phyloP scores from a whole-genome alignment of 257 asterid species.

The Voacanga thouarsii region DNA sequence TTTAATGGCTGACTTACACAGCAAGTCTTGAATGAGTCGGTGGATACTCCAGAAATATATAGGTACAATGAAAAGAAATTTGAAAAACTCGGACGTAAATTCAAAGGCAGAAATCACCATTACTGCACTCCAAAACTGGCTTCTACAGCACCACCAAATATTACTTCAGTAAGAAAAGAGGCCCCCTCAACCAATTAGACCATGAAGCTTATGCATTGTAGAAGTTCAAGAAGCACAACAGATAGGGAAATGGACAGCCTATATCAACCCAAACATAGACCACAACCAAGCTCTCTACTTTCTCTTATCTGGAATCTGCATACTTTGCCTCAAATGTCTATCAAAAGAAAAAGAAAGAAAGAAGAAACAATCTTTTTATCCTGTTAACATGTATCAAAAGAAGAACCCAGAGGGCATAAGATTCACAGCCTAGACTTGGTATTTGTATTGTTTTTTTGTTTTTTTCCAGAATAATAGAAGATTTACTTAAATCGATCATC shows the following conservation, averaged over 20 bases:
- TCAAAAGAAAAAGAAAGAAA: not conserved
- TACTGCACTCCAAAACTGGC: not conserved
- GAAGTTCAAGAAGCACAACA: not conserved
- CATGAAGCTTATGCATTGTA: not conserved
- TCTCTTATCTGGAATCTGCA: not conserved
- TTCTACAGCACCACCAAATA: not conserved
- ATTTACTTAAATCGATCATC: not conserved
- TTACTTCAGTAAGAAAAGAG: not conserved
- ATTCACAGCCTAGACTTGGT: not conserved
- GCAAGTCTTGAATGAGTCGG: not conserved
- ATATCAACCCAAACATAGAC: not conserved
- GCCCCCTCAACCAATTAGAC: not conserved
- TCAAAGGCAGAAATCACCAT: not conserved
- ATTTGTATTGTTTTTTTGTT: too few species aligned
- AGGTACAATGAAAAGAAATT: conserved; percentile 1
- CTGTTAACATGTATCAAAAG: not conserved
- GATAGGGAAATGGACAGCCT: not conserved
- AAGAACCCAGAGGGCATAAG: not conserved
- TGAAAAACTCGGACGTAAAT: not conserved
- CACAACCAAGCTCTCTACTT: too few species aligned
- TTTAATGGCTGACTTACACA: not conserved
- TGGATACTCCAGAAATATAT: not conserved
- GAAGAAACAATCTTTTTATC: not conserved
- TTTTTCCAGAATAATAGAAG: too few species aligned
- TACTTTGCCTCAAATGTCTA: not conserved